Evolutionary conservation across 2,329 filamentous ascomycete species (phyloP), one percentile per base, ranked within the genome.

Genomic region (Stagonosporopsis chrysanthemi): DNA sequence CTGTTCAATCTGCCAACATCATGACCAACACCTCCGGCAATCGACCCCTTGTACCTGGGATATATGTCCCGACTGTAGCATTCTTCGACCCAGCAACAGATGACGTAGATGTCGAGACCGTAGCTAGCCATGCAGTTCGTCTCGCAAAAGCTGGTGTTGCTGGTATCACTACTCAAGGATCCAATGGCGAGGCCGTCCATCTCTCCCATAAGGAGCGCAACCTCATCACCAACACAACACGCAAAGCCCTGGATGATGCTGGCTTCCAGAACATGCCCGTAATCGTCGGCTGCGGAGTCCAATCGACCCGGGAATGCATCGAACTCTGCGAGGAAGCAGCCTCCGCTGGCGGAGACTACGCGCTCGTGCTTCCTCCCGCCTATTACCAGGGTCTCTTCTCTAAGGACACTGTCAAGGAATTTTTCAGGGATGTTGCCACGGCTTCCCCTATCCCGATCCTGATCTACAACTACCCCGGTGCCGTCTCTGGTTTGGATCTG

Each of bases 111-210:
- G 52, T 79, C 2, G 68, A 75, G 33, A 79, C 77, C 11, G 75
- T 71, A 31, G 70, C 71, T 41, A 75, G 66, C 33, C 78, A 80
- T 53, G 86, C 89, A 35, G 83, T 90, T 49, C 86, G 87, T 67
- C 85, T 94, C n/a, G 90, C 89, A 43, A 75, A 83, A 53, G 85
- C 88, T 26, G 90, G 90, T 62, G 85, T 93, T 39, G 84, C 88
- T 15, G 90, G 90, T 19, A 82, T 94, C 43, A 88, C 90, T 45
- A 90, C 88, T 11, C 90, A 92, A 74, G 90, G 90, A 43, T 91
- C 88, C 71, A 94, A 94, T 71, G 90, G 90, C 67, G 91, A 95
- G 79, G 90, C 91, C 7, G 90, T 92, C 12, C 90, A 92, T 70
- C 83, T 94, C 31, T 87, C 87, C 40, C 88, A 88, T 66, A 80